Evolutionary conservation across 352 stramenopile species (phyloP).

Genomic region (Sclerospora graminicola): DNA sequence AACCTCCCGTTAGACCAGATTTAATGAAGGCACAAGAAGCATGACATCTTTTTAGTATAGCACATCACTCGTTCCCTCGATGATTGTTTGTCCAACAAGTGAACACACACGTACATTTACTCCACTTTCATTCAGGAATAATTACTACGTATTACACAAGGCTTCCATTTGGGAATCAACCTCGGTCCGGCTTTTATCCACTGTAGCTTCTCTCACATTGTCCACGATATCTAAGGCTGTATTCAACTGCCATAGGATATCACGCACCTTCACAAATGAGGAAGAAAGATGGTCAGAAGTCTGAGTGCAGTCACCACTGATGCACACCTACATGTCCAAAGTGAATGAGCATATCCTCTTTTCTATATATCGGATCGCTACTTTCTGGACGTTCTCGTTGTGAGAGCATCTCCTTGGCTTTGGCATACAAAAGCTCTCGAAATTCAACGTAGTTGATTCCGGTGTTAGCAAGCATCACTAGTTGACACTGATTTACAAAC

Average conservation of each 20-base stretch:
- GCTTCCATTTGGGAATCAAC: slow-evolving; percentile 16
- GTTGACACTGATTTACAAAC: slow-evolving; percentile 58
- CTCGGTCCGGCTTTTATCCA: slow-evolving; percentile 12
- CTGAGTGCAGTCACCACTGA: background rate
- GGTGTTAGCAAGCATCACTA: slow-evolving; percentile 69
- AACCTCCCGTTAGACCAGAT: too few species aligned
- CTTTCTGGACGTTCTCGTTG: background rate
- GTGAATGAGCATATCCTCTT: slow-evolving; percentile 12
- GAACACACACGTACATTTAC: too few species aligned
- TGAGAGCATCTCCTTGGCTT: slow-evolving; percentile 26
- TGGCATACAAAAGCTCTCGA: slow-evolving; percentile 37
- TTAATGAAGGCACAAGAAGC: too few species aligned
- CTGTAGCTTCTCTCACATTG: background rate
- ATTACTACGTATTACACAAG: background rate
- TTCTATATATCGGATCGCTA: background rate
- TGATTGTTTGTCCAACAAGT: too few species aligned
- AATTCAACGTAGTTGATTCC: slow-evolving; percentile 75
- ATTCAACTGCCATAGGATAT: slow-evolving; percentile 26
- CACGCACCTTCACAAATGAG: slow-evolving; percentile 12
- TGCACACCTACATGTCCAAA: slow-evolving; percentile 17
- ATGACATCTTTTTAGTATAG: too few species aligned
- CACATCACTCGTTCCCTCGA: too few species aligned
- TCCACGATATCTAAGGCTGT: slow-evolving; percentile 11
- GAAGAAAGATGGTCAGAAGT: background rate
- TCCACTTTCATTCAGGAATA: too few species aligned